A percentile compares a stretch with the other conserved stretches of the same genome.
Conservation (phyloP, 106 monocot species). For the Dendrobium huoshanense region DNA sequence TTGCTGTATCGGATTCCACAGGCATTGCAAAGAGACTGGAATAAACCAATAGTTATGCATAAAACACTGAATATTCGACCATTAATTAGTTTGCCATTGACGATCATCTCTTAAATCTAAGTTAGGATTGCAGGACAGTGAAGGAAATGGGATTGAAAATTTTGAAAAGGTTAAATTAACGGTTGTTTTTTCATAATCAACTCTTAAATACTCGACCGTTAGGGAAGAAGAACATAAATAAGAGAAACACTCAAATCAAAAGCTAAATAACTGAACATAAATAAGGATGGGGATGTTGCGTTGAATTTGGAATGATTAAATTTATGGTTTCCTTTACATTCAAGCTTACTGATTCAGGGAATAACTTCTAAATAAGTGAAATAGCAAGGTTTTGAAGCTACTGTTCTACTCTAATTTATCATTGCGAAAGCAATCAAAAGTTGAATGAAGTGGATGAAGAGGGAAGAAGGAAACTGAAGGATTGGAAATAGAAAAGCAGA, state of each 20-base stretch:
- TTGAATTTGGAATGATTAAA: too few relatives aligned
- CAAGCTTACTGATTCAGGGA: not conserved
- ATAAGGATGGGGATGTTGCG: too few relatives aligned
- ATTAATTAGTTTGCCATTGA: not conserved
- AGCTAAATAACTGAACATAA: too few relatives aligned
- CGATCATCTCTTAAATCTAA: not conserved
- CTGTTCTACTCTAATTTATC: too few relatives aligned
- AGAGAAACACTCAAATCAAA: too few relatives aligned
- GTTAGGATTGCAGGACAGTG: not conserved
- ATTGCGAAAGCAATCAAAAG: too few relatives aligned
- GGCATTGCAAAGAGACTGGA: constrained; percentile 8
- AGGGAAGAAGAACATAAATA: too few relatives aligned
- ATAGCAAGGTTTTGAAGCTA: not conserved
- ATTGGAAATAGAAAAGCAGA: not conserved
- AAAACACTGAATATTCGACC: not conserved
- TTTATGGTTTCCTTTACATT: not conserved
- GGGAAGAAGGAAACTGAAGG: not conserved
- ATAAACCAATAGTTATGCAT: not conserved
- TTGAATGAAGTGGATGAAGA: not conserved
- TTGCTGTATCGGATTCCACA: constrained; percentile 9
- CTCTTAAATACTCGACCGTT: not conserved
- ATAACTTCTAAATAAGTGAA: not conserved
- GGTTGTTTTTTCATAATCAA: not conserved
- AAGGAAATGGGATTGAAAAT: not conserved
- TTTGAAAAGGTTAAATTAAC: not conserved